Percentiles rank a stretch among this genome's conserved stretches.
Evolutionary conservation across 495 filamentous ascomycete genomes (phyloP).

Genomic region (Penicillium atrosanguineum): DNA sequence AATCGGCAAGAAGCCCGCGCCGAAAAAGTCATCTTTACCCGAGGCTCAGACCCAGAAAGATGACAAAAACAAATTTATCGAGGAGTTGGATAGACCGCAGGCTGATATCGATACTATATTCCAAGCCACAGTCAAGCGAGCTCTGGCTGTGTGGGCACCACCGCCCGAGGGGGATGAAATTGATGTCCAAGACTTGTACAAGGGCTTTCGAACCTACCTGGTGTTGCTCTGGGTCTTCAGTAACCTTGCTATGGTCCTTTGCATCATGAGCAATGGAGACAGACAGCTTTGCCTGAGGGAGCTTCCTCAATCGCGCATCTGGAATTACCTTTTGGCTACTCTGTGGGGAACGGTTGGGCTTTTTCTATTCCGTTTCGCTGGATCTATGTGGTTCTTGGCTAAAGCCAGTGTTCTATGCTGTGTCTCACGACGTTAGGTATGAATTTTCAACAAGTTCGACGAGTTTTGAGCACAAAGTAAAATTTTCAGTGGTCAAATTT

Average conservation of each 20-base stretch:
- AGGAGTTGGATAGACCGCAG: slow-evolving; percentile 93
- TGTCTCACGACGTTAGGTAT: slow-evolving; percentile 61
- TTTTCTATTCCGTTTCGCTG: slow-evolving; percentile 80
- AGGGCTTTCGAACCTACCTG: slow-evolving; percentile 92
- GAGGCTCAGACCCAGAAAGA: slow-evolving; percentile 78
- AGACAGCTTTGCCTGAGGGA: slow-evolving; percentile 71
- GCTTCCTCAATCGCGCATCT: slow-evolving; percentile 65
- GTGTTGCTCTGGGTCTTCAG: slow-evolving; percentile 92
- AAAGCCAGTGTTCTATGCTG: slow-evolving; percentile 89
- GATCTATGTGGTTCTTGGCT: slow-evolving; percentile 86
- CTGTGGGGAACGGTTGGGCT: slow-evolving; percentile 84
- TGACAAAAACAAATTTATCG: slow-evolving; percentile 82
- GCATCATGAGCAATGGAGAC: slow-evolving; percentile 81
- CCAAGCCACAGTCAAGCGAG: slow-evolving; percentile 91
- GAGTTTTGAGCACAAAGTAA: too few species aligned
- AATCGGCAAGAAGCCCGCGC: slow-evolving; percentile 91
- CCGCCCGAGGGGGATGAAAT: slow-evolving; percentile 69
- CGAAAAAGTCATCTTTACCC: slow-evolving; percentile 89
- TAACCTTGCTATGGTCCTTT: slow-evolving; percentile 75
- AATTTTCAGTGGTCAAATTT: too few species aligned
- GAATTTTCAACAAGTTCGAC: too few species aligned
- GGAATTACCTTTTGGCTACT: slow-evolving; percentile 46
- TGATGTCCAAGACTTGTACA: slow-evolving; percentile 93
- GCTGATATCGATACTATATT: slow-evolving; percentile 98
- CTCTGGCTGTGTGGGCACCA: slow-evolving; percentile 70